Evolutionary conservation across 805 yeast genomes (phyloP), one percentile per base, ranked within the genome.

Genomic region (Kregervanrija fluxuum): DNA sequence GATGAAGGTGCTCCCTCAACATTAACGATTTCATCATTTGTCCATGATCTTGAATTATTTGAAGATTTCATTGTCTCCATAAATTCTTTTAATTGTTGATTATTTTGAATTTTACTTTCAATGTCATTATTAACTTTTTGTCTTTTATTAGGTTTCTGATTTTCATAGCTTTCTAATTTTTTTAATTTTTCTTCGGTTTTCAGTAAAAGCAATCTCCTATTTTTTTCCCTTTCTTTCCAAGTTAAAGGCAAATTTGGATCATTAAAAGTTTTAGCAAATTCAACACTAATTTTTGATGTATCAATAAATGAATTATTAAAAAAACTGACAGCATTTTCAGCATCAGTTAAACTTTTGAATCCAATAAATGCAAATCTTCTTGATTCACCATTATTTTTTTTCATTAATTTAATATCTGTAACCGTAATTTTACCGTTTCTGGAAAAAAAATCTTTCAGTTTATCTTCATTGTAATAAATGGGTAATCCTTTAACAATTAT

Each of bases 331-430:
- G 96, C 96, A 38, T 70, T 74, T 41, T 73, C 77, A 1, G 99
- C 98, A 55, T 85, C 95, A 11, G 66, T 72, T 14, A 66, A 70
- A n/a, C 79, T 70, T 55, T 79, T 82, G 63, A 76, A 93, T 1
- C 99, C 99, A 42, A 93, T 70, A 56, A 93, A 93, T 6, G 96
- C 98, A 70, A 93, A 93, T 54, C 95, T 73, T 64, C 99, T 78
- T 9, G 95, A 85, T 56, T 82, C 84, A 22, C 99, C 99, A 52
- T 77, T 79, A 53, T 83, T 73, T 52, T 83, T 86, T 55, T 77
- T 82, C 75, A 89, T 76, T 33, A 93, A 70, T 62, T 85, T 88
- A 34, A 87, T 90, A 73, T 93, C 99, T 0, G 97, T 86, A 30
- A 90, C 87, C 41, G 73, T 70, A n/a, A 48, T 40, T 9, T 50